Conservation (phyloP, 257 asterid species). For the Nicotiana obtusifolia region DNA sequence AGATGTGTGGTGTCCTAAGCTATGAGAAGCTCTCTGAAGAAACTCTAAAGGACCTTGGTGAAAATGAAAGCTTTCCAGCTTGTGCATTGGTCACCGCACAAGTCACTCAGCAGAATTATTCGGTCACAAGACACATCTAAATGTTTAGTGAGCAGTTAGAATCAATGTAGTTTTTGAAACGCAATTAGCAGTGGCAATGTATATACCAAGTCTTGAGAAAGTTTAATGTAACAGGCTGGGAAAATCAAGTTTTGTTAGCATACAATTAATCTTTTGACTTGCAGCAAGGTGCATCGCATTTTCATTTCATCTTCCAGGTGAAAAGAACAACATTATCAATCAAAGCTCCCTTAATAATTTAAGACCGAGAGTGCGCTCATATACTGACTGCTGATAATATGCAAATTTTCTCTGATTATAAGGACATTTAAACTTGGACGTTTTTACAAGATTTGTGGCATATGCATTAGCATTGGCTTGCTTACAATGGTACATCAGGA, state of each 20-base stretch:
- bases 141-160: background rate
- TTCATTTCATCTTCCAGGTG: background rate
- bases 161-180: background rate
- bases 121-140: background rate
- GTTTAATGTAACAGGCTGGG: background rate
- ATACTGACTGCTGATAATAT: too few relatives aligned
- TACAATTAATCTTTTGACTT: background rate
- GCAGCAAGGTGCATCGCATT: background rate
- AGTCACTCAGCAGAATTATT: conserved; percentile 14
- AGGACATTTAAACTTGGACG: too few relatives aligned
- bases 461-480: background rate
- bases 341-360: background rate
- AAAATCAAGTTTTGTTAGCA: background rate
- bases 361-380: background rate
- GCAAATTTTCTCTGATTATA: too few relatives aligned
- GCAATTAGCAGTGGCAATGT: background rate
- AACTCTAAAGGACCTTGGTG: conserved; percentile 19
- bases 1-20: conserved; percentile 35
- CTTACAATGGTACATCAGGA: background rate
- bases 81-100: conserved; percentile 24
- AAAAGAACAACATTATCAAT: background rate
- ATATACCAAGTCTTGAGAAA: background rate
- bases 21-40: conserved; percentile 38
- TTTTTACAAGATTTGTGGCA: too few relatives aligned
- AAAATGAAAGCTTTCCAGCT: conserved; percentile 35